Evolutionary conservation across 2,329 filamentous ascomycete genomes (phyloP).

Genomic region (Dactylellina haptotyla): DNA sequence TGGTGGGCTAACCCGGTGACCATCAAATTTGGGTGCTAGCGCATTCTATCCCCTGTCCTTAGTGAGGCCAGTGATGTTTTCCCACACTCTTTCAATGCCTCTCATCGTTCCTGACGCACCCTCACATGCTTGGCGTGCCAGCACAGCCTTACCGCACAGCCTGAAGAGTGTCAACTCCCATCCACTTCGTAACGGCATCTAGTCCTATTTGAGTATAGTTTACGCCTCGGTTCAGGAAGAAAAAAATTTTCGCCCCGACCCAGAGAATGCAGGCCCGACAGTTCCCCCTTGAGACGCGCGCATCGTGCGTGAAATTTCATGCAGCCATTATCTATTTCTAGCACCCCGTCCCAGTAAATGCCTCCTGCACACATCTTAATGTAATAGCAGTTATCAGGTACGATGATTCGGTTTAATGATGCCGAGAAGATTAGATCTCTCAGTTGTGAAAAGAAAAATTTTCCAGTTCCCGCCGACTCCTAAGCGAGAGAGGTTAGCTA

Average conservation of each 20-base stretch:
- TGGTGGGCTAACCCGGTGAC: constrained; percentile 21
- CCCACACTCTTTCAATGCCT: constrained; percentile 8
- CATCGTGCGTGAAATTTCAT: constrained; percentile 38
- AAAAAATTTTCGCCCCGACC: constrained; percentile 23
- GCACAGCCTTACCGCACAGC: constrained; percentile 52
- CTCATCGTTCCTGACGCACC: constrained; percentile 38
- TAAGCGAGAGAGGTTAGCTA: constrained; percentile 28
- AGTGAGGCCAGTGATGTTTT: constrained; percentile 15
- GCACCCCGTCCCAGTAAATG: not conserved
- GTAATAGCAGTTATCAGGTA: not conserved
- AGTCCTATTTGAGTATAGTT: constrained; percentile 11
- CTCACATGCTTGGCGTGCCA: constrained; percentile 37
- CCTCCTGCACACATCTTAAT: not conserved
- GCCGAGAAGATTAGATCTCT: constrained; percentile 3
- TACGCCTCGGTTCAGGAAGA: constrained; percentile 11
- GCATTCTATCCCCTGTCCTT: not conserved
- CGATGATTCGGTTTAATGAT: not conserved
- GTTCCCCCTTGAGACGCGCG: constrained; percentile 24
- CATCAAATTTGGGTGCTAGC: not conserved
- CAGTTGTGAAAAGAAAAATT: constrained; percentile 5
- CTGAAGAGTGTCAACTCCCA: constrained; percentile 38
- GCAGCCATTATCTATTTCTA: constrained; percentile 25
- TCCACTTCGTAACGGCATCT: constrained; percentile 45
- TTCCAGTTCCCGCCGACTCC: constrained; percentile 30
- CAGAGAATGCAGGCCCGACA: not conserved